phyloP scores from a whole-genome alignment of 2,329 filamentous ascomycete genomes.

The Neurospora sp. region DNA sequence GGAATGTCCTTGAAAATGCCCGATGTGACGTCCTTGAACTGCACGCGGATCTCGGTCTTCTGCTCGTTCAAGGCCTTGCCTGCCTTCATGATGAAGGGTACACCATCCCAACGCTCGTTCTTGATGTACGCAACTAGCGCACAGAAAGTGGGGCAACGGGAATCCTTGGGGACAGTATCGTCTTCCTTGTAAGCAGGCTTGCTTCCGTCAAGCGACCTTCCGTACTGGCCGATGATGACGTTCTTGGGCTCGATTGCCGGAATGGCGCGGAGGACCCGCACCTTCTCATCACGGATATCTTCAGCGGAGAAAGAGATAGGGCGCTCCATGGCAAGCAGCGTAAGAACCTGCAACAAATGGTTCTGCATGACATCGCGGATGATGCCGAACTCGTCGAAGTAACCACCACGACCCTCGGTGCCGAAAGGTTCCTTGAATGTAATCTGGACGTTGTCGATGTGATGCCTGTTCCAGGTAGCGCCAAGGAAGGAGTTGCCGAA shows the following conservation, averaged over 20 bases:
- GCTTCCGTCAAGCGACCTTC: constrained; percentile 86
- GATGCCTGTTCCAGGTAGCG: constrained; percentile 97
- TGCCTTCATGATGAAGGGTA: constrained; percentile 98
- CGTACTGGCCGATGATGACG: constrained; percentile 98
- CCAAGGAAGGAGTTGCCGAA: constrained; percentile 99
- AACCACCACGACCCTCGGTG: constrained; percentile 93
- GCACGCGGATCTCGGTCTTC: constrained; percentile 98
- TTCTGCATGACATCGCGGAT: constrained; percentile 99
- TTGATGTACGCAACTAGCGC: constrained; percentile 97
- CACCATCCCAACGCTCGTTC: constrained; percentile 98
- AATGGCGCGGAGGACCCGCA: constrained; percentile 88
- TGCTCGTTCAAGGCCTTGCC: constrained; percentile 98
- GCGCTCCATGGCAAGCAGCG: constrained; percentile 93
- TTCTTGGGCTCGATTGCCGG: constrained; percentile 97
- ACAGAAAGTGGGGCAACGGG: constrained; percentile 95
- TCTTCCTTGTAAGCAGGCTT: constrained; percentile 99
- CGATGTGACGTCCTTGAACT: constrained; percentile 98
- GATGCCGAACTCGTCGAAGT: constrained; percentile 99
- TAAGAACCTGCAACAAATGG: constrained; percentile 92
- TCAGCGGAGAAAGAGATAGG: constrained; percentile 97
- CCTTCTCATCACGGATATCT: constrained; percentile 98
- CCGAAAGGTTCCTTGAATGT: constrained; percentile 99
- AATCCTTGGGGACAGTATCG: constrained; percentile 94
- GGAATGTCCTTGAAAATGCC: constrained; percentile 99
- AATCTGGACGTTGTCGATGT: constrained; percentile 99